Evolutionary conservation across 1,284 basidiomycete genomes (phyloP), one percentile per base, ranked within the genome.

Genomic region (Melampsora medusae): DNA sequence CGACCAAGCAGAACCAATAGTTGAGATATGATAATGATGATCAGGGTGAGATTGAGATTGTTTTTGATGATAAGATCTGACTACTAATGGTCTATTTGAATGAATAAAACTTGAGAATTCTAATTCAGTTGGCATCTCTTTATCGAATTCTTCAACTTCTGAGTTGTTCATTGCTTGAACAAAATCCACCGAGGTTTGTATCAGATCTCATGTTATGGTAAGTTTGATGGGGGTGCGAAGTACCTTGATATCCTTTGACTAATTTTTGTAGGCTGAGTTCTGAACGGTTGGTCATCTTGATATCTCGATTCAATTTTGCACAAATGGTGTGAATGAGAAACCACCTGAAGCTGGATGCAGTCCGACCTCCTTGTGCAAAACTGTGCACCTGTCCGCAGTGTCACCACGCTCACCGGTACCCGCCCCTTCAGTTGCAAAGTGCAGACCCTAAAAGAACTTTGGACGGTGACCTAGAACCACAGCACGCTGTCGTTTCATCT

Each of bases 81-180:
- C 90, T 1, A 95, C 82, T 5, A 90, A 89, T 0, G 93, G 93
- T 77, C 92, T 85, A n/a, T 89, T 89, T 66, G 90, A 86, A 78
- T 89, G 88, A 3, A 91, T 87, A 38, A 92, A 84, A 66, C 89
- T 85, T 53, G 89, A 85, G 80, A 95, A 93, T 80, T 93, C 88
- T 48, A 92, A 80, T 3, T 91, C 81, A 0, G 88, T 86, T 16
- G 92, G 92, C 12, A 89, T 86, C 50, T 31, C 48, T 17, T 80
- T 78, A 19, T 87, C 83, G 5, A 92, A 82, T 28, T 86, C 84
- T 64, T 88, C 86, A 69, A 88, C 85, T 61, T 86, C 82, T 28
- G 85, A 82, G 9, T 89, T 88, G 80, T 93, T 92, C 53, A 79
- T 91, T 82, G 76, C 89, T 90, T 91, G 78, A 22, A 50, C 67